Base-by-base conservation (phyloP, 768 basidiomycete genomes). In the Russula griseocarnosa region DNA sequence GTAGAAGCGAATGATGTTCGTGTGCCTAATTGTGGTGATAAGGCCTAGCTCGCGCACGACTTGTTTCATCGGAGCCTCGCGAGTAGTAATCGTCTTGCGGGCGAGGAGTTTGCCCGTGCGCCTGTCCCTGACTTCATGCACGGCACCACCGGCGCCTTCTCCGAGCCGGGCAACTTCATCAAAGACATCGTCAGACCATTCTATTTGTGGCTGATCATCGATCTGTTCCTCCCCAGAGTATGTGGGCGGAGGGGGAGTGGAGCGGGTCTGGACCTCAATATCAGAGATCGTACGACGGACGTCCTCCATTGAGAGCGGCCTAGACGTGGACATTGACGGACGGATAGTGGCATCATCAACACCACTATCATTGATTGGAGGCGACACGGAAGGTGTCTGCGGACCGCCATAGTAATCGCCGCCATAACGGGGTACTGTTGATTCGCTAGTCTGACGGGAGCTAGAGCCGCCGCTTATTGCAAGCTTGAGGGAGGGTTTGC, bases 101-200 rank as follows among this genome's bases (percentile, higher is more conserved):
- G 97, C 97, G 84, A 97, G 87, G 70, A 94, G 82, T 73, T 79
- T 78, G 38, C 84, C 85, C 1, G 86, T 91, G 60, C 88, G 86
- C 71, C 81, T 87, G 74, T 97, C 92, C 73, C 79, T 84, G 53
- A 98, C 95, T 76, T 93, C 94, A 74, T 96, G 87, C 13, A 99
- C 97, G 9, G 94, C 94, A 52, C 97, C 97, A 52, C 95, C 94
- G 60, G 94, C 93, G 47, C 97, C 97, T 71, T 98, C 94, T 22
- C 97, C 97, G 2, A 99, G 79, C 59, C 92, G 84, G 16, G 78
- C 74, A 10, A 94, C 67, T 68, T 91, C 89, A 68, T 94, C 89
- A 61, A 98, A 80, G 61, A 85, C 72, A 60, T 83, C 83, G 72
- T 93, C 90, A 9, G 83, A 81, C 81, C 83, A 91, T 61, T 82